Percentiles rank a stretch among this genome's conserved stretches.
These are phyloP conservation scores for Thelephora aurantiotincta DNA, from an alignment of 768 basidiomycete species.

Conservation along the genomic window DNA sequence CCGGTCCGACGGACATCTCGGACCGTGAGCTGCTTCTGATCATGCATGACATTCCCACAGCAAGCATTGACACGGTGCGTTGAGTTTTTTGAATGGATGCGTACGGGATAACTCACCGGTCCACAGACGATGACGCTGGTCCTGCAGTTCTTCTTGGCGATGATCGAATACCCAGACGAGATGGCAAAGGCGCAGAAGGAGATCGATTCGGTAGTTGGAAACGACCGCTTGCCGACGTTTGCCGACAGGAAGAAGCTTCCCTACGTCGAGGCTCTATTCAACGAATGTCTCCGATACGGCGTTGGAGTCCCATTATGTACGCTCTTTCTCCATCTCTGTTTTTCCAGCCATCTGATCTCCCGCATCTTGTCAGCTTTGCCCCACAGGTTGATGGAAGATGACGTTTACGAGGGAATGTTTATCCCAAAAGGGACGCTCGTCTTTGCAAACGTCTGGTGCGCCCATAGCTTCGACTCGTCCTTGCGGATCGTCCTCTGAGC, in stretches of 20 bases:
- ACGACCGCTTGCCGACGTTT: slow-evolving; percentile 43
- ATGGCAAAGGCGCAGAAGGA: slow-evolving; percentile 48
- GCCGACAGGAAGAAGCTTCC: slow-evolving; percentile 41
- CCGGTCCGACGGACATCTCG: background rate
- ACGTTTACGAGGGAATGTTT: slow-evolving; percentile 41
- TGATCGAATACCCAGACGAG: slow-evolving; percentile 45
- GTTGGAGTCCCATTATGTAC: slow-evolving; percentile 43
- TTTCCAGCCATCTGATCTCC: background rate
- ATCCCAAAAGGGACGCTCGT: slow-evolving; percentile 53
- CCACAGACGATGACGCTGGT: slow-evolving; percentile 38
- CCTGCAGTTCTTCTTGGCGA: slow-evolving; percentile 50
- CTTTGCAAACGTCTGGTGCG: slow-evolving; percentile 49
- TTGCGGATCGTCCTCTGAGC: background rate
- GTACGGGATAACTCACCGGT: background rate
- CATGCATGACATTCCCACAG: slow-evolving; percentile 10
- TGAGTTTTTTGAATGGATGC: background rate
- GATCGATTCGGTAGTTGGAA: slow-evolving; percentile 44
- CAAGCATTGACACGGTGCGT: slow-evolving; percentile 49
- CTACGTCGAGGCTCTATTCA: slow-evolving; percentile 43
- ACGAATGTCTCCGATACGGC: slow-evolving; percentile 42
- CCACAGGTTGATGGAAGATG: slow-evolving; percentile 51
- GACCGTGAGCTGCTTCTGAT: background rate
- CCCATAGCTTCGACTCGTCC: slow-evolving; percentile 3
- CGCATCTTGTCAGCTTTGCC: slow-evolving; percentile 38
- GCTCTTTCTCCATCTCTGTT: background rate